Percentiles rank a stretch among this genome's conserved stretches.
phyloP scores from a whole-genome alignment of 345 rosid species.

The Aquilaria sinensis region DNA sequence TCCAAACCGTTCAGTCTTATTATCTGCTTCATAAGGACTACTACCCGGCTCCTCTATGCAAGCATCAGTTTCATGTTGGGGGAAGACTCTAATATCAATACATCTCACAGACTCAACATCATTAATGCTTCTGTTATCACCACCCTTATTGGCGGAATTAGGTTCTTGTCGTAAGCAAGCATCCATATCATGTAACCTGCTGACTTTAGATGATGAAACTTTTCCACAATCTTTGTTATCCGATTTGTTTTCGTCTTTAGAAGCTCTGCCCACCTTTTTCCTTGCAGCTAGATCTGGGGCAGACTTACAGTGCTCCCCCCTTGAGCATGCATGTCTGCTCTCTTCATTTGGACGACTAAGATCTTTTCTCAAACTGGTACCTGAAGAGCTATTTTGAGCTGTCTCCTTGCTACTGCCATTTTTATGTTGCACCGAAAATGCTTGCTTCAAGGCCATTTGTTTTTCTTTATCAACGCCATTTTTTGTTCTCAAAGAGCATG shows the following conservation, averaged over 20 bases:
- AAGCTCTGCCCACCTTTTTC: constrained; percentile 16
- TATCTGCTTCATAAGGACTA: constrained; percentile 27
- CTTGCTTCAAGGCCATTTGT: constrained; percentile 11
- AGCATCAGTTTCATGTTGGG: constrained; percentile 20
- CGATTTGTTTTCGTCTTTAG: constrained; percentile 15
- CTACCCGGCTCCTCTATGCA: constrained; percentile 24
- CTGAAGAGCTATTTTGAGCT: constrained; percentile 17
- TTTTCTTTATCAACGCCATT: constrained; percentile 27
- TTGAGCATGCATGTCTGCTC: constrained; percentile 21
- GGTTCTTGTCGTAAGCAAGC: constrained; percentile 27
- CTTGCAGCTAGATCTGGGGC: constrained; percentile 10
- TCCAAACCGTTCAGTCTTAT: constrained; percentile 20
- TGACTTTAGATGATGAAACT: constrained; percentile 17
- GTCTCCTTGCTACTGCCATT: constrained; percentile 15
- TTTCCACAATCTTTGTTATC: constrained; percentile 21
- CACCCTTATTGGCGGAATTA: constrained; percentile 18
- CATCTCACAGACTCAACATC: constrained; percentile 21
- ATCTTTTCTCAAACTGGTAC: constrained; percentile 22
- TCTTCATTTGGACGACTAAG: constrained; percentile 22
- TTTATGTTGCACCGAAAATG: constrained; percentile 18
- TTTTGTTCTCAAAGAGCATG: constrained; percentile 18
- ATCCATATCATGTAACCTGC: constrained; percentile 24
- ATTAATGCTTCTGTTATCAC: constrained; percentile 12
- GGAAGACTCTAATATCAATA: constrained; percentile 23
- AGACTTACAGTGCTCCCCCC: constrained; percentile 20